Percentiles rank a stretch among this genome's conserved stretches.
Conservation (phyloP, 371 early-diverging fungal genomes). For the Lichtheimia ornata region DNA sequence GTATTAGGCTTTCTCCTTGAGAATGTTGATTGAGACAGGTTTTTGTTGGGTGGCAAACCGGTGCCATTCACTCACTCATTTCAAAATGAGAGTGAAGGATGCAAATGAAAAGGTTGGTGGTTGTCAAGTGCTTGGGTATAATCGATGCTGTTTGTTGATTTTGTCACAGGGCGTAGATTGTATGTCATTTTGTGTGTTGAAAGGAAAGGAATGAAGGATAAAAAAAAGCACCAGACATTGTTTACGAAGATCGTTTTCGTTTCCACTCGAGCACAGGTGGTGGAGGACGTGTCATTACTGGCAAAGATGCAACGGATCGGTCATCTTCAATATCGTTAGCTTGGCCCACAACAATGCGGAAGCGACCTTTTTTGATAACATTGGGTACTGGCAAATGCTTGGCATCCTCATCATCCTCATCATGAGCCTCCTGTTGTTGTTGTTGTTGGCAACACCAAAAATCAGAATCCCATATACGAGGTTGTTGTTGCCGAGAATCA, state of each 20-base stretch:
- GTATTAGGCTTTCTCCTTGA: too few relatives aligned
- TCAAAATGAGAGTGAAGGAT: too few relatives aligned
- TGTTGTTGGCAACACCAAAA: slow-evolving; percentile 14
- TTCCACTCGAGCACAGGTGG: slow-evolving; percentile 17
- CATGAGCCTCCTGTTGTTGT: not conserved
- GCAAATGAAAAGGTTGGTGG: too few relatives aligned
- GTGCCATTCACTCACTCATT: too few relatives aligned
- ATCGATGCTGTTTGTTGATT: too few relatives aligned
- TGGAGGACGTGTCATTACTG: not conserved
- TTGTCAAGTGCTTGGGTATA: too few relatives aligned
- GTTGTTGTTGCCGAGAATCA: not conserved
- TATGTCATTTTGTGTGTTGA: too few relatives aligned
- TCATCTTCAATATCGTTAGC: slow-evolving; percentile 5
- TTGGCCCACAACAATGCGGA: slow-evolving; percentile 24
- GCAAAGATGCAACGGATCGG: not conserved
- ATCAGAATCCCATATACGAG: slow-evolving; percentile 19
- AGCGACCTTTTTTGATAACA: slow-evolving; percentile 25
- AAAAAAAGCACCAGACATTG: too few relatives aligned
- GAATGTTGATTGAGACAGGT: too few relatives aligned
- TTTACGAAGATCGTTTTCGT: slow-evolving; percentile 14
- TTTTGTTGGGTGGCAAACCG: too few relatives aligned
- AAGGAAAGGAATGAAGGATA: too few relatives aligned
- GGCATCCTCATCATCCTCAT: not conserved
- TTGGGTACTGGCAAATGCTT: slow-evolving; percentile 4
- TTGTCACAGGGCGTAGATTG: too few relatives aligned